These are phyloP conservation scores for Dothiorella sarmentorum DNA, from an alignment of 2,329 filamentous ascomycete genomes.

Conservation along the genomic window DNA sequence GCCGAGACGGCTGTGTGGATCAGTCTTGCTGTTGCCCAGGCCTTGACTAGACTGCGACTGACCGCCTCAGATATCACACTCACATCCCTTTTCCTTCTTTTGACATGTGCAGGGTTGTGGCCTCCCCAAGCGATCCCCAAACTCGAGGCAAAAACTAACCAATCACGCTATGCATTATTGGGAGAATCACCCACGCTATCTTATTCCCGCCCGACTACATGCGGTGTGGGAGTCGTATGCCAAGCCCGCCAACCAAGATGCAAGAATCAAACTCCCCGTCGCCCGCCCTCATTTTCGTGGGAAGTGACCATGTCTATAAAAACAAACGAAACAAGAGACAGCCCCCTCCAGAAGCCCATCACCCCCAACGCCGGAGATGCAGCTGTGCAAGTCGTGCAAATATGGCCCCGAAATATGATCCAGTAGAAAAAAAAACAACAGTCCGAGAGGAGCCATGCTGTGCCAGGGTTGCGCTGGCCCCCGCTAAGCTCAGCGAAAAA, in stretches of 20 bases:
- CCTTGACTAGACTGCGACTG: background rate
- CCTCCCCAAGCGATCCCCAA: slow-evolving; percentile 4
- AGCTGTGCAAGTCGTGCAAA: slow-evolving; percentile 8
- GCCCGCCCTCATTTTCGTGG: slow-evolving; percentile 6
- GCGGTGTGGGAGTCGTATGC: background rate
- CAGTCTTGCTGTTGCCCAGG: no score
- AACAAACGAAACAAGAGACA: background rate
- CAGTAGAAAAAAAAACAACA: no score
- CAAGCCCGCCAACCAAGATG: background rate
- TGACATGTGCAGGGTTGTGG: no score
- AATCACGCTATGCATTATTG: slow-evolving; percentile 9
- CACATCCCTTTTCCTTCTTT: no score
- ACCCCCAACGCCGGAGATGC: background rate
- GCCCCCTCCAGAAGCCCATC: no score
- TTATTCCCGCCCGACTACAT: slow-evolving; percentile 7
- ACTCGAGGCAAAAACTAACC: background rate
- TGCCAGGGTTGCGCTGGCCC: background rate
- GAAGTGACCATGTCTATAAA: background rate
- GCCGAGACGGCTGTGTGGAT: slow-evolving; percentile 15
- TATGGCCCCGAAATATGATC: slow-evolving; percentile 4
- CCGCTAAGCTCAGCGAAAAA: background rate
- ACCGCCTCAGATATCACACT: slow-evolving; percentile 14
- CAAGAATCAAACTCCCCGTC: background rate
- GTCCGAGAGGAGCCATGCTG: background rate
- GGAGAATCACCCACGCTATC: no score